A percentile compares a stretch with the other conserved stretches of the same genome.
Evolutionary conservation across 192 early-diverging fungal genomes (phyloP).

Genomic region (Coemansia sp.): DNA sequence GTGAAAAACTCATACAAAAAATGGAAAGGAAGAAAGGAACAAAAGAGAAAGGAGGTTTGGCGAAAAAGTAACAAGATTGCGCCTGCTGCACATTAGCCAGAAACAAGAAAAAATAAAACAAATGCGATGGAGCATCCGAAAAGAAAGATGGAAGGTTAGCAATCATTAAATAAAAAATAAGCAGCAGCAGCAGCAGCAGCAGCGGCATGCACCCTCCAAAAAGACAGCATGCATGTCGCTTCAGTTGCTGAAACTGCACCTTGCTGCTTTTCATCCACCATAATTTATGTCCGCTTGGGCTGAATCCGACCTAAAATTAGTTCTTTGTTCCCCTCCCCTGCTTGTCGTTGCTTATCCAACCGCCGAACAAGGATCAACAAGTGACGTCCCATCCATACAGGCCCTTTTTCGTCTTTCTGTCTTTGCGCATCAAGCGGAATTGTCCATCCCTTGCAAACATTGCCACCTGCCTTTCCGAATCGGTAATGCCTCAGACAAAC

Average conservation of each 20-base stretch:
- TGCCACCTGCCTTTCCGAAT: too few species aligned
- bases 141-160: conserved; percentile 4
- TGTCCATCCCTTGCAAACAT: too few species aligned
- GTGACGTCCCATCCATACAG: too few species aligned
- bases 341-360: too few species aligned
- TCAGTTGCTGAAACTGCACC: not conserved
- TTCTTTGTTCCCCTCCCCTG: too few species aligned
- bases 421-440: too few species aligned
- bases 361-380: too few species aligned
- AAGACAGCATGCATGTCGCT: not conserved
- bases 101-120: not conserved
- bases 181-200: too few species aligned
- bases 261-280: not conserved
- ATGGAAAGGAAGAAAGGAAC: not conserved
- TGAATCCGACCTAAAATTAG: too few species aligned
- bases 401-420: too few species aligned
- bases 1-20: not conserved
- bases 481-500: too few species aligned
- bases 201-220: not conserved
- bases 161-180: not conserved
- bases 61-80: conserved; percentile 5
- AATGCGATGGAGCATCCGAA: not conserved
- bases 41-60: not conserved
- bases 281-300: too few species aligned
- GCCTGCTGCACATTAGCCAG: not conserved